Conservation (phyloP, 768 basidiomycete genomes). For the Floccularia luteovirens region DNA sequence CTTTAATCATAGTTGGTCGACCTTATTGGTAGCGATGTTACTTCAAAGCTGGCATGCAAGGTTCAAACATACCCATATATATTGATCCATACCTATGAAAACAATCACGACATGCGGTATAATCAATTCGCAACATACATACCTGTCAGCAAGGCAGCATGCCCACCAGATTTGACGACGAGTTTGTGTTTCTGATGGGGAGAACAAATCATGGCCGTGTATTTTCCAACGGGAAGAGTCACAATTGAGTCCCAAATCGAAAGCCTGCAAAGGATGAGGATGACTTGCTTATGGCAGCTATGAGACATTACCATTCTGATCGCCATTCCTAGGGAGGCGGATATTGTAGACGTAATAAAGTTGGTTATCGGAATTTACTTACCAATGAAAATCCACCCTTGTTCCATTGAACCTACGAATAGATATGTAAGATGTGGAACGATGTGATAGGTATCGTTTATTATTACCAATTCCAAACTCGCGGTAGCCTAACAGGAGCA, state of each 20-base stretch:
- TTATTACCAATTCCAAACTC: slow-evolving; percentile 70
- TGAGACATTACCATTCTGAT: slow-evolving; percentile 19
- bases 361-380: slow-evolving; percentile 8
- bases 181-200: slow-evolving; percentile 57
- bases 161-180: slow-evolving; percentile 79
- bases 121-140: slow-evolving; percentile 9
- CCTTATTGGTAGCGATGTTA: too few species aligned
- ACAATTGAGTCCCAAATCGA: slow-evolving; percentile 77
- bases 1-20: slow-evolving; percentile 60
- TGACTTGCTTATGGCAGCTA: not conserved
- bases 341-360: slow-evolving; percentile 4
- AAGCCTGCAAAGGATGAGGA: slow-evolving; percentile 37
- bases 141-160: slow-evolving; percentile 68
- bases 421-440: slow-evolving; percentile 2
- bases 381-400: slow-evolving; percentile 84
- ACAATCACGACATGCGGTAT: not conserved
- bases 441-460: not conserved
- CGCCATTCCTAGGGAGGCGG: slow-evolving; percentile 12
- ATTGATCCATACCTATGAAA: slow-evolving; percentile 53
- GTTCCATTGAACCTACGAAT: slow-evolving; percentile 58
- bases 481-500: slow-evolving; percentile 73
- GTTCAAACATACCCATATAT: slow-evolving; percentile 62
- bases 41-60: too few species aligned
- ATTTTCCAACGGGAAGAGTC: slow-evolving; percentile 71
- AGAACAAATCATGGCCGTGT: slow-evolving; percentile 53